These are phyloP conservation scores for Oryza nivara DNA, from an alignment of 176 grass and related monocot genomes.

Conservation along the genomic window DNA sequence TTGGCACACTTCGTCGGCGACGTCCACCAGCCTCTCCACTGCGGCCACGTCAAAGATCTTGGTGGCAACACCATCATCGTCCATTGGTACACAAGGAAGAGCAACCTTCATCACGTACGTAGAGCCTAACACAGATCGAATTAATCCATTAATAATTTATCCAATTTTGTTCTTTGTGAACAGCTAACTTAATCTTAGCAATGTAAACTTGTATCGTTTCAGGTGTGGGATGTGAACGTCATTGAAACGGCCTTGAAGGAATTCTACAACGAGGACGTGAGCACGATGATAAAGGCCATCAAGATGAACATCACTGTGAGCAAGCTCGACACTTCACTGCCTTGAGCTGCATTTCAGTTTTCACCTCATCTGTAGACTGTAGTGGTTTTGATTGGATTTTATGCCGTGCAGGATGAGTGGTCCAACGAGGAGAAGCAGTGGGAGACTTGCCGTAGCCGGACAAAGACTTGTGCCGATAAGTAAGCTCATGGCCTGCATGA, in stretches of 20 bases:
- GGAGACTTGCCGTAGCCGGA: slow-evolving; percentile 48
- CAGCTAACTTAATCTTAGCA: not conserved
- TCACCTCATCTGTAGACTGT: not conserved
- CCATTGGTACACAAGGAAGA: slow-evolving; percentile 66
- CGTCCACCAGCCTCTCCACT: slow-evolving; percentile 70
- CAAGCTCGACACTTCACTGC: slow-evolving; percentile 10
- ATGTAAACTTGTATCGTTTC: slow-evolving; percentile 14
- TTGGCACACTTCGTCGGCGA: slow-evolving; percentile 72
- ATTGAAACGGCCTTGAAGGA: slow-evolving; percentile 86
- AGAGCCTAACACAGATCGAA: not conserved
- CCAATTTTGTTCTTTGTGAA: not conserved
- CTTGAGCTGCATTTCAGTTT: not conserved
- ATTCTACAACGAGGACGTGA: slow-evolving; percentile 63
- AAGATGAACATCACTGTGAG: slow-evolving; percentile 82
- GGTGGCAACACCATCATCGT: slow-evolving; percentile 63
- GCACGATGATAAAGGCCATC: slow-evolving; percentile 73
- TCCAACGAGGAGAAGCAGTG: slow-evolving; percentile 55
- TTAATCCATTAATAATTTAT: not conserved
- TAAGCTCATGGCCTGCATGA: slow-evolving; percentile 6
- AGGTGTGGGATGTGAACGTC: slow-evolving; percentile 86
- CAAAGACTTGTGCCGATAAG: slow-evolving; percentile 52
- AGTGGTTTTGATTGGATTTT: not conserved
- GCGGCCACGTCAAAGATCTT: slow-evolving; percentile 38
- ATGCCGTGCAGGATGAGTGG: slow-evolving; percentile 44
- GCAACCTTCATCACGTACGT: slow-evolving; percentile 67